phyloP scores from a whole-genome alignment of 495 filamentous ascomycete species.

The Xanthoparmelia taractica region DNA sequence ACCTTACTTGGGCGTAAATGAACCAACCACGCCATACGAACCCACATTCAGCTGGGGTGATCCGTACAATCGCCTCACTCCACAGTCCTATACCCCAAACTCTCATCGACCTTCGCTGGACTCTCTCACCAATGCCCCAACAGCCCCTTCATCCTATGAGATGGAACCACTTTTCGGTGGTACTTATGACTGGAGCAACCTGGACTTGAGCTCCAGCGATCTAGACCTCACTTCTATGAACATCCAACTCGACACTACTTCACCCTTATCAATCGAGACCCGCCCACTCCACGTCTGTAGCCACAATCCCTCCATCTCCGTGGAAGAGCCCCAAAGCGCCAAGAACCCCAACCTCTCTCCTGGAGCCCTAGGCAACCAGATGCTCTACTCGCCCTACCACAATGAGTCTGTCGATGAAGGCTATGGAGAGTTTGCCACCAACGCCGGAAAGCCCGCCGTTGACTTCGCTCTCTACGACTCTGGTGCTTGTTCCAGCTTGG shows the following conservation, averaged over 20 bases:
- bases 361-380: slow-evolving; percentile 52
- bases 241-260: slow-evolving; percentile 30
- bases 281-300: slow-evolving; percentile 28
- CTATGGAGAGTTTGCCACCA: slow-evolving; percentile 37
- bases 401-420: slow-evolving; percentile 34
- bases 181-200: slow-evolving; percentile 35
- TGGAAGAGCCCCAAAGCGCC: slow-evolving; percentile 17
- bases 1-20: slow-evolving; percentile 22
- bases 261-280: slow-evolving; percentile 28
- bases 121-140: slow-evolving; percentile 18
- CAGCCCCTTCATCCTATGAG: slow-evolving; percentile 23
- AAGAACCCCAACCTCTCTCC: slow-evolving; percentile 51
- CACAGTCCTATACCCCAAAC: slow-evolving; percentile 20
- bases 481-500: slow-evolving; percentile 20
- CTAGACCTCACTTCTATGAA: slow-evolving; percentile 34
- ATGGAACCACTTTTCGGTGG: slow-evolving; percentile 19
- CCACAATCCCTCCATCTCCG: slow-evolving; percentile 29
- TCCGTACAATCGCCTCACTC: slow-evolving; percentile 19
- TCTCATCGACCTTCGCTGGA: slow-evolving; percentile 25
- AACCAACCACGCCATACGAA: slow-evolving; percentile 16
- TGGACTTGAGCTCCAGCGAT: slow-evolving; percentile 26
- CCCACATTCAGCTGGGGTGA: slow-evolving; percentile 22
- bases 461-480: slow-evolving; percentile 44
- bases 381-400: slow-evolving; percentile 55
- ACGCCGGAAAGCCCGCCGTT: slow-evolving; percentile 29